phyloP scores from a whole-genome alignment of 31 red algal genomes.

The Bonnemaisonia californica region DNA sequence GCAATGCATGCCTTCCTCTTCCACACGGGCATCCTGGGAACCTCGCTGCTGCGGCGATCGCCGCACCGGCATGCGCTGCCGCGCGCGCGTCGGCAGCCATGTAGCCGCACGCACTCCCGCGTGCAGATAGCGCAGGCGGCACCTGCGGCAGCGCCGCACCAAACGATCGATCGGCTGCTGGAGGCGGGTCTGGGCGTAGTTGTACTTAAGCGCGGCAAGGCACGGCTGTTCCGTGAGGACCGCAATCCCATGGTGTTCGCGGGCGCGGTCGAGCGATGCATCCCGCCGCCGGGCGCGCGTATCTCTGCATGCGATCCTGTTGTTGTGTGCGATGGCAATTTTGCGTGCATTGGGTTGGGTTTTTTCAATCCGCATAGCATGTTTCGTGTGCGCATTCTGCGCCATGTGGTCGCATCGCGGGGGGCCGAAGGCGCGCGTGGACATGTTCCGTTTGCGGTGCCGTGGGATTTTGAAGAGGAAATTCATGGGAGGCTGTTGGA shows the following conservation, averaged over 20 bases:
- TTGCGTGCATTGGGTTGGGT: conserved; percentile 46
- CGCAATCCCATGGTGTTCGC: conserved; percentile 46
- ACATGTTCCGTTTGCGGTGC: no score
- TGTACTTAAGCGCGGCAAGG: conserved; percentile 57
- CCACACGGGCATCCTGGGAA: no score
- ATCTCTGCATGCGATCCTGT: conserved; percentile 27
- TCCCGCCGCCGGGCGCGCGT: neutral
- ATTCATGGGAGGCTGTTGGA: conserved; percentile 23
- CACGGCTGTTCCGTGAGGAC: conserved; percentile 39
- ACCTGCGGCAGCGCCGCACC: no score
- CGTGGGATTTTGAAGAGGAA: conserved; percentile 26
- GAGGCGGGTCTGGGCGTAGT: conserved; percentile 45
- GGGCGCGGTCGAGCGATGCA: conserved; percentile 31
- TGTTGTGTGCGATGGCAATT: conserved; percentile 24
- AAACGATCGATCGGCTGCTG: neutral
- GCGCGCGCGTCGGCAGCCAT: no score
- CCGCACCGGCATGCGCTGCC: no score
- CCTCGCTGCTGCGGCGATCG: no score
- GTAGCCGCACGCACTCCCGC: no score
- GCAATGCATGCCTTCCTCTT: no score
- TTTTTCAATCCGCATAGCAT: conserved; percentile 69
- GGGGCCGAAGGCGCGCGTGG: no score
- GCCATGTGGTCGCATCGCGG: no score
- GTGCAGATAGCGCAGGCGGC: no score
- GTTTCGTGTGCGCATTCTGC: conserved; percentile 75